Conservation (phyloP, 129 eudicot species). For the Flaveria bidentis region DNA sequence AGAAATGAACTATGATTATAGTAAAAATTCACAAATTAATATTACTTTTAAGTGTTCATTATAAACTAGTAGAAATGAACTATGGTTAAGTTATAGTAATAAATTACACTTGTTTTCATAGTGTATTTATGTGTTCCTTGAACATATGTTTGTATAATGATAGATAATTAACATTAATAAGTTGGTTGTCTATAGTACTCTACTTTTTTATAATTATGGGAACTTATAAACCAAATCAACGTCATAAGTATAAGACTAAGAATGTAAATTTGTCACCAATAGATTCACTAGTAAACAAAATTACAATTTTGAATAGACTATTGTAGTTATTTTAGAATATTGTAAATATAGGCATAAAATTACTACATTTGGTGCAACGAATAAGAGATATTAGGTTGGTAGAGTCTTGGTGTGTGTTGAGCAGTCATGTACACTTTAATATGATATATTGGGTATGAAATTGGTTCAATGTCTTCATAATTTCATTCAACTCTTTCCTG, state of each 20-base stretch:
- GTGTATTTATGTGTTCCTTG: too few species aligned
- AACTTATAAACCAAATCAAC: neutral
- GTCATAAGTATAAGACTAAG: neutral
- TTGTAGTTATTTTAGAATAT: neutral
- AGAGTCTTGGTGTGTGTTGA: slow-evolving; percentile 14
- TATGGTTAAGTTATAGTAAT: too few species aligned
- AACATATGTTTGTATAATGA: too few species aligned
- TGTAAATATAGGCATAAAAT: neutral
- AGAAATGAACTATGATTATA: too few species aligned
- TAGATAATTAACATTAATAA: too few species aligned
- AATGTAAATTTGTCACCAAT: neutral
- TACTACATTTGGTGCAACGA: neutral
- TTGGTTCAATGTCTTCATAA: slow-evolving; percentile 26
- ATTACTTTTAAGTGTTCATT: too few species aligned
- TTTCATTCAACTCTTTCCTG: slow-evolving; percentile 23
- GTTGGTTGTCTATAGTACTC: too few species aligned
- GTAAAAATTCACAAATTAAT: too few species aligned
- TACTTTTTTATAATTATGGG: neutral
- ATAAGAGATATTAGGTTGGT: slow-evolving; percentile 28
- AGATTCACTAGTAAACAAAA: neutral
- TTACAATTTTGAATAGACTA: neutral
- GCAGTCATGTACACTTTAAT: slow-evolving; percentile 20
- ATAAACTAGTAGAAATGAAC: too few species aligned
- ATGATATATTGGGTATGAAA: slow-evolving; percentile 6
- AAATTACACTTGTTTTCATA: too few species aligned